Base-by-base conservation (phyloP, 768 basidiomycete genomes). In the Trametes maxima region DNA sequence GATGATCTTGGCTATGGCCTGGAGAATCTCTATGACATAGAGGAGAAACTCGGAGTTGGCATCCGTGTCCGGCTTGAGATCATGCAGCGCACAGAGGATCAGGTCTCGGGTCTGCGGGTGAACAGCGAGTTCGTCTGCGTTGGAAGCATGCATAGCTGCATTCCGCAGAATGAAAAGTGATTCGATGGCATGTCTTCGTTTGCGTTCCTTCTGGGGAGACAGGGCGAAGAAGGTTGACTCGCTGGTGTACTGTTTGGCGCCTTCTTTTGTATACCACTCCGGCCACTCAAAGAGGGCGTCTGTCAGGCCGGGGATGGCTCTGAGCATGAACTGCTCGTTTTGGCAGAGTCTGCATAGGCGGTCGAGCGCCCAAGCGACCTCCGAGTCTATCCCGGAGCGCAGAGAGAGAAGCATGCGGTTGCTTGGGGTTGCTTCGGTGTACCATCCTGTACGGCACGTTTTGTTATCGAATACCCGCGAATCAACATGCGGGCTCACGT, bases 381-480 rank as follows among this genome's bases (percentile, higher is more conserved):
- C 96, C 8, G 83, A 74, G 54, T 86, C 80, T 48, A 98, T 88
- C 5, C 87, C 89, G 14, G 93, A 98, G 24, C 87, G 84, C 43
- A 98, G 76, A 2, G 95, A 88, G 16, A 99, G 85, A n/a, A 94
- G 79, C 85, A 98, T 93, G 43, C 95, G 84, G 72, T 98, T 98
- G 70, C 78, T 88, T 0, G 89, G 79, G 2, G 84, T 80, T 1
- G 82, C 78, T 66, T 94, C 91, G n/a, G 92, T 90, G 68, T 93
- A 95, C 86, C 91, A 93, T 67, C 90, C 91, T 92, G 66, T 52
- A 40, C 6, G 3, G 17, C 37, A 42, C 16, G 21, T 13, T 40
- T 28, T 48, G 16, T 58, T 44, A 45, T 2, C 17, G 40, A 14
- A 56, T 37, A 16, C 5, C 6, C 54, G 14, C 39, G 19, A 16